Base-by-base conservation (phyloP, 2,329 filamentous ascomycete genomes). In the Hypoxylon sp. region DNA sequence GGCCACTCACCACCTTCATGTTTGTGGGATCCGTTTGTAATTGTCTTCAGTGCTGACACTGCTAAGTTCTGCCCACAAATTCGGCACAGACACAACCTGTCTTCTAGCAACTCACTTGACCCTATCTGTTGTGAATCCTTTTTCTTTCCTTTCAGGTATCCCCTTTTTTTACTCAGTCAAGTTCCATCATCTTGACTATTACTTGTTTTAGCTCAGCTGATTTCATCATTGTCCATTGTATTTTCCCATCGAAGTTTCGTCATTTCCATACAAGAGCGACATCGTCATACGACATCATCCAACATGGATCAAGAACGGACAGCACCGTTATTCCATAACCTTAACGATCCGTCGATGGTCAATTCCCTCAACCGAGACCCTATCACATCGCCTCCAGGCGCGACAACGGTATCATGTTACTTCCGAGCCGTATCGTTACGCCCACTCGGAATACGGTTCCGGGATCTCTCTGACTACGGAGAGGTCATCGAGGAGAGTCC, bases 401-500 rank as follows among this genome's bases (percentile, higher is more conserved):
- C 13, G 14, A 10, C 4, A 17, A 13, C 28, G 7, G 6, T 55
- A 2, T 65, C 59, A 48, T 63, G 52, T 3, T 19, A 2, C 25
- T 71, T 71, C 17, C n/a, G 14, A 2, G 58, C 69, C 17, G 34
- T 63, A 21, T 67, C 66, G 2, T 19, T 63, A n/a, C 7, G 13
- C 14, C 2, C 32, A 7, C 23, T 66, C 2, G 45, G 45, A n/a
- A 17, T 52, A 4, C 9, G 6, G 2, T 60, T 53, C 28, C 32
- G 56, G 3, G 32, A 68, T 25, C 64, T 75, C 3, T 52, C 58
- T 11, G 57, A 67, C 0, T 73, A 73, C 49, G 72, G 71, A 3
- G 13, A 32, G 0, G 17, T 75, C 25, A 19, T 63, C 21, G 21
- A 62, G 19, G 70, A 74, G 45, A 60, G 57, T 53, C 17, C 30